Evolutionary conservation across 805 yeast species (phyloP).

Genomic region (Hermanozyma aechmeae): DNA sequence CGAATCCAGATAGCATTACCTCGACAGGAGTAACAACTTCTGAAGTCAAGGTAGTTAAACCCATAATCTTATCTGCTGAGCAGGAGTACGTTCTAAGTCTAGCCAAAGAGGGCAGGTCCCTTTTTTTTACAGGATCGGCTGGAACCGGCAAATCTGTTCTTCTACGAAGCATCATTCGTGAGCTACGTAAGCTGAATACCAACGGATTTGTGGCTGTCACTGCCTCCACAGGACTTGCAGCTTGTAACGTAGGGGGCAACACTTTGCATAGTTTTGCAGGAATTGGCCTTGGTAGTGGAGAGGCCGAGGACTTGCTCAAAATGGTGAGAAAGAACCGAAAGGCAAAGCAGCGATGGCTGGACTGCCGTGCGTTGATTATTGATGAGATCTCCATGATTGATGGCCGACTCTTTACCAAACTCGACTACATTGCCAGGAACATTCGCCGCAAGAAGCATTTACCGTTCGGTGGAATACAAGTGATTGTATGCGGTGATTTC

Average conservation of each 20-base stretch:
- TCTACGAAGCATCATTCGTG: constrained; percentile 49
- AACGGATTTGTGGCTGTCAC: constrained; percentile 64
- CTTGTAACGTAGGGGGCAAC: constrained; percentile 84
- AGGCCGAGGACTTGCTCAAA: constrained; percentile 34
- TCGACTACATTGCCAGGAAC: constrained; percentile 58
- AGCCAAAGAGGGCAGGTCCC: constrained; percentile 52
- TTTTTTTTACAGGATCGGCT: constrained; percentile 78
- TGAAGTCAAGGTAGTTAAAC: constrained; percentile 19
- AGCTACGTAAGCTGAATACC: constrained; percentile 25
- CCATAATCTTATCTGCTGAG: constrained; percentile 38
- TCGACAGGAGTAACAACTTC: constrained; percentile 1
- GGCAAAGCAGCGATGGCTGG: constrained; percentile 50
- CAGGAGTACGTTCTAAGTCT: constrained; percentile 58
- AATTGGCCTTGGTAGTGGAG: constrained; percentile 65
- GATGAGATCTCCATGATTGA: constrained; percentile 96
- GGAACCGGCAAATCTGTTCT: constrained; percentile 83
- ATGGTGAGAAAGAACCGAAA: constrained; percentile 39
- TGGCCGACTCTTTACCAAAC: constrained; percentile 63
- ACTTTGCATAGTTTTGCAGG: constrained; percentile 85
- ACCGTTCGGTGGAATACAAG: constrained; percentile 94
- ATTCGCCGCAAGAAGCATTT: constrained; percentile 36
- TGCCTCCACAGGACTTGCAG: constrained; percentile 95
- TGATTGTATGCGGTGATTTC: constrained; percentile 90
- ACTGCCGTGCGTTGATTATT: constrained; percentile 61
- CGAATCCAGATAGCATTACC: background rate